Evolutionary conservation across 495 filamentous ascomycete genomes (phyloP).

Genomic region (Aspergillus kassunensis): DNA sequence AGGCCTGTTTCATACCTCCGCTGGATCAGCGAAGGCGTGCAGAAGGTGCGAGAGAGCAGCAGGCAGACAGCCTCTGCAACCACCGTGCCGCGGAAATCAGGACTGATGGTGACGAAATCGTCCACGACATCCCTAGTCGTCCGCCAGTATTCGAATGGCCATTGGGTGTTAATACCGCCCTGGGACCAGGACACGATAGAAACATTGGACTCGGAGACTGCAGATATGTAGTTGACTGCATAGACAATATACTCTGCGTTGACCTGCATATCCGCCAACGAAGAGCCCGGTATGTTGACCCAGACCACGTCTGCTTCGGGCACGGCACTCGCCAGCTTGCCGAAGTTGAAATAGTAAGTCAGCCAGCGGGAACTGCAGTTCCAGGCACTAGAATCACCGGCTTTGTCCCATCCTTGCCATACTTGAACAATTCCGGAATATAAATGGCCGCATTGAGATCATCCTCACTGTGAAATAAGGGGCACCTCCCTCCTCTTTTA

Average conservation of each 20-base stretch:
- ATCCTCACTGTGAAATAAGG: conserved; percentile 37
- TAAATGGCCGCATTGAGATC: conserved; percentile 37
- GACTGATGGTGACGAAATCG: not conserved
- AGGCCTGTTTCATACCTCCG: not conserved
- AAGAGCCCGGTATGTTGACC: conserved; percentile 43
- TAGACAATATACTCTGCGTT: conserved; percentile 44
- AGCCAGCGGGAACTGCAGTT: conserved; percentile 37
- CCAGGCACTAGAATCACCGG: conserved; percentile 46
- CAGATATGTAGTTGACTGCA: conserved; percentile 43
- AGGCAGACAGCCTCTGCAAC: not conserved
- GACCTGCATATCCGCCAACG: conserved; percentile 37
- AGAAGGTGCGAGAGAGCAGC: not conserved
- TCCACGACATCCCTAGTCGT: conserved; percentile 26
- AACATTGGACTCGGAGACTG: conserved; percentile 28
- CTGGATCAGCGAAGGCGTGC: not conserved
- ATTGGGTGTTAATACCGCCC: conserved; percentile 47
- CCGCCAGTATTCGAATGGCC: conserved; percentile 53
- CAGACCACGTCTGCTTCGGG: conserved; percentile 42
- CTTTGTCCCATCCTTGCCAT: conserved; percentile 26
- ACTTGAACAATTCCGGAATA: conserved; percentile 39
- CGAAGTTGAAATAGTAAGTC: conserved; percentile 40
- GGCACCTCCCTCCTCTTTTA: conserved; percentile 30
- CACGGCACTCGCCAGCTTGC: conserved; percentile 31
- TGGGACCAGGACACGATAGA: conserved; percentile 48
- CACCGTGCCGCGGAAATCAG: not conserved